Evolutionary conservation across 176 grass and related monocot species (phyloP).

Genomic region (Pontederia paniculata): DNA sequence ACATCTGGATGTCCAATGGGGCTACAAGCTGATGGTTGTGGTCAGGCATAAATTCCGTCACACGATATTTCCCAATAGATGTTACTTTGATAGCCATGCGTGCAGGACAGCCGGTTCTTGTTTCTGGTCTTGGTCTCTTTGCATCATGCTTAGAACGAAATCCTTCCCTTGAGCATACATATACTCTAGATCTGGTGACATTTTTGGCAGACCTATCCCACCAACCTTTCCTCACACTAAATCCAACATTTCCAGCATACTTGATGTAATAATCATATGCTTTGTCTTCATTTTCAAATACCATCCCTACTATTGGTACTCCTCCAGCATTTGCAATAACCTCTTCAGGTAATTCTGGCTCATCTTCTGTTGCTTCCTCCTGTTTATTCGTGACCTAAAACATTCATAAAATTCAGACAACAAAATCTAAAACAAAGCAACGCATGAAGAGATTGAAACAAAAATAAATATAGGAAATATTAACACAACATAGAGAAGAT

Average conservation of each 20-base stretch:
- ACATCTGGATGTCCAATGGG: conserved; percentile 83
- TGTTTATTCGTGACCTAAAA: conserved; percentile 45
- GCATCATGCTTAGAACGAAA: conserved; percentile 63
- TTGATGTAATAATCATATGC: conserved; percentile 74
- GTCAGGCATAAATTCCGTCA: conserved; percentile 64
- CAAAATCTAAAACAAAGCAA: background rate
- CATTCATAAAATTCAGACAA: conserved; percentile 9
- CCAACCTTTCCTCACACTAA: conserved; percentile 71
- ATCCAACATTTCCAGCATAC: conserved; percentile 74
- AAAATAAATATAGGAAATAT: too few relatives aligned
- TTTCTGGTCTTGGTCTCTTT: conserved; percentile 55
- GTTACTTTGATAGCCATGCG: conserved; percentile 53
- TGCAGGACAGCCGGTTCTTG: conserved; percentile 66
- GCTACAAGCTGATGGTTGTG: conserved; percentile 88
- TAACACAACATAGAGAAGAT: too few relatives aligned
- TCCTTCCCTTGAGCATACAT: conserved; percentile 79
- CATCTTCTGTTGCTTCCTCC: conserved; percentile 48
- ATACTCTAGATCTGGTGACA: conserved; percentile 52
- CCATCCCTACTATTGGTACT: conserved; percentile 80
- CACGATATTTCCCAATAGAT: conserved; percentile 54
- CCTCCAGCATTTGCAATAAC: conserved; percentile 58
- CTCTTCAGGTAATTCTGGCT: conserved; percentile 52
- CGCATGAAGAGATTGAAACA: too few relatives aligned
- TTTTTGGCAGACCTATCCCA: conserved; percentile 82
- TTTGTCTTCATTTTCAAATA: conserved; percentile 77